These are phyloP conservation scores for Aureobasidium sp. DNA, from an alignment of 2,329 filamentous ascomycete genomes.

Conservation along the genomic window DNA sequence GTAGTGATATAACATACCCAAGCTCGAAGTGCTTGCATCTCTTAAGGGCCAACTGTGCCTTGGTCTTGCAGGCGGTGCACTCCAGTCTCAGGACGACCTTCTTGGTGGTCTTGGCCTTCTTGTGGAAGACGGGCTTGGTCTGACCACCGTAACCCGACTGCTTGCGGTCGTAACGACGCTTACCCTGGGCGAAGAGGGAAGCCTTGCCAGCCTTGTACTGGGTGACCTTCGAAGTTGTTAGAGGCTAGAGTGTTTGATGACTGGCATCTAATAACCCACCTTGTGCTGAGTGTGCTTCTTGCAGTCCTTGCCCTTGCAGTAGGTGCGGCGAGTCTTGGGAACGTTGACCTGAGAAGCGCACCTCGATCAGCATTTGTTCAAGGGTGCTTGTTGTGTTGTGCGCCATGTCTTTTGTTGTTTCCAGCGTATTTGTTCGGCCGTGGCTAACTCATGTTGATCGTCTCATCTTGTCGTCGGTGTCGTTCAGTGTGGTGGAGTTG, in stretches of 20 bases:
- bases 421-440: neutral
- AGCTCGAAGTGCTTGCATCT: constrained; percentile 99
- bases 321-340: constrained; percentile 95
- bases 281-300: constrained; percentile 71
- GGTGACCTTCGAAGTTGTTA: constrained; percentile 49
- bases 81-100: constrained; percentile 98
- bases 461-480: neutral
- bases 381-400: neutral
- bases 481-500: neutral
- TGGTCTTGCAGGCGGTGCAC: constrained; percentile 96
- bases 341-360: constrained; percentile 71
- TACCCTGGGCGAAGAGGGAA: constrained; percentile 95
- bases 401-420: constrained; percentile 5
- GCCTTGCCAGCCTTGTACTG: constrained; percentile 98
- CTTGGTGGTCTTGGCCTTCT: constrained; percentile 99
- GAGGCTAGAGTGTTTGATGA: too few species aligned
- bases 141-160: constrained; percentile 99
- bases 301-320: constrained; percentile 96
- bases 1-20: constrained; percentile 59
- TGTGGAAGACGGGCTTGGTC: constrained; percentile 99
- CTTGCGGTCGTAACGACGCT: constrained; percentile 99
- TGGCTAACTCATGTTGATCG: neutral
- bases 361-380: constrained; percentile 11
- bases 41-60: constrained; percentile 96
- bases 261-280: constrained; percentile 21